A percentile compares a stretch with the other conserved stretches of the same genome.
phyloP scores from a whole-genome alignment of 768 basidiomycete genomes.

The Cubamyces sp. region DNA sequence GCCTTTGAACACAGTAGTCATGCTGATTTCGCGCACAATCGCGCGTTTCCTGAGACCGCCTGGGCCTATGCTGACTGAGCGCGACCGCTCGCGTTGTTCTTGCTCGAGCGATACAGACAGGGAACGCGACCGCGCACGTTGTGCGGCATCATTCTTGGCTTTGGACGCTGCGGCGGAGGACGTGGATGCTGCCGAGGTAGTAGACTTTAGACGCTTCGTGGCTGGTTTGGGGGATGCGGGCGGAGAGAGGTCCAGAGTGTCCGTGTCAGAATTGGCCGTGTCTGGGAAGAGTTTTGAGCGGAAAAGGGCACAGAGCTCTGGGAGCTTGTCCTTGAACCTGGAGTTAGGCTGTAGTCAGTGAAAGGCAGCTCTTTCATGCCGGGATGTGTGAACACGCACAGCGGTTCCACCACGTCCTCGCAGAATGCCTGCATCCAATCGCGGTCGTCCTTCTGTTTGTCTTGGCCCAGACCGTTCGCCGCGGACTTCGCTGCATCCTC shows the following conservation, averaged over 20 bases:
- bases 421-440: slow-evolving; percentile 82
- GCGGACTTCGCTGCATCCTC: slow-evolving; percentile 28
- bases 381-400: slow-evolving; percentile 45
- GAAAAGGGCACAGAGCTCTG: slow-evolving; percentile 59
- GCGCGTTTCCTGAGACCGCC: slow-evolving; percentile 50
- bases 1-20: slow-evolving; percentile 71
- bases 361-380: slow-evolving; percentile 3
- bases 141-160: slow-evolving; percentile 2
- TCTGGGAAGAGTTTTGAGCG: slow-evolving; percentile 68
- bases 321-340: slow-evolving; percentile 61
- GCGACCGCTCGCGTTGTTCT: slow-evolving; percentile 49
- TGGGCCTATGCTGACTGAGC: slow-evolving; percentile 37
- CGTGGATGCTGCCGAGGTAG: slow-evolving; percentile 17
- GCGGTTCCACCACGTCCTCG: slow-evolving; percentile 64
- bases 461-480: slow-evolving; percentile 25
- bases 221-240: slow-evolving; percentile 27
- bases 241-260: slow-evolving; percentile 22
- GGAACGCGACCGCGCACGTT: slow-evolving; percentile 36
- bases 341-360: slow-evolving; percentile 9
- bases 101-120: slow-evolving; percentile 73
- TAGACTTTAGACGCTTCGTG: slow-evolving; percentile 20
- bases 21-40: slow-evolving; percentile 75
- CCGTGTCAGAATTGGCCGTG: slow-evolving; percentile 56
- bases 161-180: neutral
- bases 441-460: slow-evolving; percentile 27